Conservation (phyloP, 805 yeast species). For the Candida namnaoensis region DNA sequence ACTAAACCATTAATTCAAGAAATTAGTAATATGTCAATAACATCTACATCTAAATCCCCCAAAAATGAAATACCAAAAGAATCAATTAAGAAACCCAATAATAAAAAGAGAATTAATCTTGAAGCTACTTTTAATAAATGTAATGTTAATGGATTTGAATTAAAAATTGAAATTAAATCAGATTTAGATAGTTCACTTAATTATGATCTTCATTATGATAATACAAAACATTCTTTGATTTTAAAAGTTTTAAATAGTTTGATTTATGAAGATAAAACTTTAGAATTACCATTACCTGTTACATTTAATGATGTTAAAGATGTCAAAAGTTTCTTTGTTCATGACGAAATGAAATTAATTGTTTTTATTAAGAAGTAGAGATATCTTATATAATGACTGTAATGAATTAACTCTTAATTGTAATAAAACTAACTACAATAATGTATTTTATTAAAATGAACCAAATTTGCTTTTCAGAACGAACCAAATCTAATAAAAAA, state of each 20-base stretch:
- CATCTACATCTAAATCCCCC: neutral
- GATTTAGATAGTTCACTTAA: constrained; percentile 23
- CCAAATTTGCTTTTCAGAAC: too few species aligned
- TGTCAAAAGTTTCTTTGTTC: constrained; percentile 21
- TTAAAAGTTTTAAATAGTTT: constrained; percentile 22
- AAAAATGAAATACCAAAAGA: constrained; percentile 2
- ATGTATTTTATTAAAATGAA: too few species aligned
- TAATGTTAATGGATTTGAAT: constrained; percentile 19
- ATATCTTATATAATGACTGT: neutral
- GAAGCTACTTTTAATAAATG: constrained; percentile 19
- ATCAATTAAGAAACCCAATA: neutral
- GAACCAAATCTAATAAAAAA: too few species aligned
- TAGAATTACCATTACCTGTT: constrained; percentile 29
- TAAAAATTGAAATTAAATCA: constrained; percentile 27
- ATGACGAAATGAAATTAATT: constrained; percentile 17
- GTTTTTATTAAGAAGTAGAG: constrained; percentile 17
- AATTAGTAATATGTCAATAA: constrained; percentile 25
- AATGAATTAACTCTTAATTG: neutral
- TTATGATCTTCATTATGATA: constrained; percentile 22
- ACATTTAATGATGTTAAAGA: constrained; percentile 13
- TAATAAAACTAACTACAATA: too few species aligned
- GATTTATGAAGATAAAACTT: constrained; percentile 7
- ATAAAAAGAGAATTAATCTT: constrained; percentile 13
- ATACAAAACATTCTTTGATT: constrained; percentile 19
- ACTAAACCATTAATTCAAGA: constrained; percentile 47